Base-by-base conservation (phyloP, 495 filamentous ascomycete genomes). In the Podospora bellae-mahoneyi region DNA sequence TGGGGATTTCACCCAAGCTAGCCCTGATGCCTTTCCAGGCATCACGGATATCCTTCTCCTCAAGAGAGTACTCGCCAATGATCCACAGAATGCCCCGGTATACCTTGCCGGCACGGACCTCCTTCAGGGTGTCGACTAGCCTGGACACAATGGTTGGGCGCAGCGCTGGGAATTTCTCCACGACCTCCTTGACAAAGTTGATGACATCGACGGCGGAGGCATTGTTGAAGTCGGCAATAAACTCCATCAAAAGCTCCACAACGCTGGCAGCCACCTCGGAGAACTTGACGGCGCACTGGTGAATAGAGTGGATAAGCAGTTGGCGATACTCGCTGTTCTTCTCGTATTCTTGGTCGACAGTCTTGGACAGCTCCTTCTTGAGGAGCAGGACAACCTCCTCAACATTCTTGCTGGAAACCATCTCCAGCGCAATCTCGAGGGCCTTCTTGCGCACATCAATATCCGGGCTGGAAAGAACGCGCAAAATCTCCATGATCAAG, bases 361-460 rank as follows among this genome's bases (percentile, higher is more conserved):
- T 98, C 85, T 97, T 98, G 55, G 92, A 88, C 57, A 99, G 88
- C 79, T 99, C 96, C 76, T 97, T 98, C 82, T 98, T 98, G 34
- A 99, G 84, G 1, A 99, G 85, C 78, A 97, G 87, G 28, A 98
- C 91, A 20, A 98, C 96, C 73, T 98, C 96, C 76, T 98, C 95
- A 5, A 99, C 94, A 71, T 99, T 99, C 84, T 96, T 97, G 87
- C 93, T 97, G 0, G 93, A 94, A 15, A 98, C 92, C 95, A 99
- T 97, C 71, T 97, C 94, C 79, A 99, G 79, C 10, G 93, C 95
- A 73, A 99, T 92, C 59, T 85, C 84, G 23, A 99, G 87, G 44
- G 95, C 92, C 79, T 98, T 99, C 77, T 87, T 89, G 75, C 96
- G 89, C 55, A 99, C 94, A 77, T 98, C 96, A 69, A 99, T 90